phyloP scores from a whole-genome alignment of 148 eudicot genomes.

The Vaccinium corymbosum region DNA sequence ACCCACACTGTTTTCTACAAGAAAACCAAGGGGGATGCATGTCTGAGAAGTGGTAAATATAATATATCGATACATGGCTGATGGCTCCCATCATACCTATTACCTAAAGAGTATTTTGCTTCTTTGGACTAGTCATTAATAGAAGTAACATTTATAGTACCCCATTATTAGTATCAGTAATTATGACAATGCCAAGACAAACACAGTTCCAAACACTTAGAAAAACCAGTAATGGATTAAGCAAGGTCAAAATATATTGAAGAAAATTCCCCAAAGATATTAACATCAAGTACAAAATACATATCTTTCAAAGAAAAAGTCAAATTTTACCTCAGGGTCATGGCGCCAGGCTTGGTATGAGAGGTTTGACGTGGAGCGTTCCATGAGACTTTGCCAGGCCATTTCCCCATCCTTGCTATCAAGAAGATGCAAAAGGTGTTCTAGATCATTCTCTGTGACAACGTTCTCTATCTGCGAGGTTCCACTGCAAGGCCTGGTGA shows the following conservation, averaged over 20 bases:
- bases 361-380: conserved; percentile 62
- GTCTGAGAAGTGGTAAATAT: neutral
- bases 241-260: neutral
- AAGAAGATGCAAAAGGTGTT: conserved; percentile 63
- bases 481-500: conserved; percentile 14
- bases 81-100: neutral
- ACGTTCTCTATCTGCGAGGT: conserved; percentile 37
- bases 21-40: neutral
- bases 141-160: neutral
- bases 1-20: neutral
- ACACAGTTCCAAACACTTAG: neutral
- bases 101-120: neutral
- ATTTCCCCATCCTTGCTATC: conserved; percentile 58
- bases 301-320: neutral
- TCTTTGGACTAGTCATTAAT: neutral
- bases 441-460: conserved; percentile 63
- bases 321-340: conserved; percentile 64
- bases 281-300: neutral
- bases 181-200: neutral
- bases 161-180: neutral
- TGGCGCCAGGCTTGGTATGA: conserved; percentile 82
- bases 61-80: neutral
- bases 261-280: neutral
- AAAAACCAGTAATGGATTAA: neutral
- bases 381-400: conserved; percentile 81